These are phyloP conservation scores for Nepenthes alata DNA, from an alignment of 179 eudicot genomes.

Conservation along the genomic window DNA sequence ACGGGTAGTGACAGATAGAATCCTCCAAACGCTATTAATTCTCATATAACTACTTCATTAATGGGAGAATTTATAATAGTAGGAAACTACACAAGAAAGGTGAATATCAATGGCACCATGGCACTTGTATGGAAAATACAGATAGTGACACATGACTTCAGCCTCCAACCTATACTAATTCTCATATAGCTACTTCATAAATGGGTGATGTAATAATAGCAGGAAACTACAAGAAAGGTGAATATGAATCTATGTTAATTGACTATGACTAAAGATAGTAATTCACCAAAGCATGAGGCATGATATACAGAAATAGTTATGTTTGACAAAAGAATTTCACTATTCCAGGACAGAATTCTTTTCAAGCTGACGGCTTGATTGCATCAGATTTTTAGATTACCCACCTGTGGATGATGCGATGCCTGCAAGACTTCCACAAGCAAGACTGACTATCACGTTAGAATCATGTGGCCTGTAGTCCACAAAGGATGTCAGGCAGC, in stretches of 20 bases:
- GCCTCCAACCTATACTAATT: no score
- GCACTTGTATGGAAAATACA: no score
- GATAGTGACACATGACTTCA: no score
- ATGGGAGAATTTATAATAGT: not conserved
- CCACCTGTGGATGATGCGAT: slow-evolving; percentile 88
- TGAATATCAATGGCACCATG: not conserved
- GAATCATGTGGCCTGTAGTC: slow-evolving; percentile 71
- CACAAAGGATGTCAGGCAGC: slow-evolving; percentile 6
- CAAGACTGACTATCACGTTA: slow-evolving; percentile 66
- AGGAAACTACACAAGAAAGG: not conserved
- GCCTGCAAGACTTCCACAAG: slow-evolving; percentile 95
- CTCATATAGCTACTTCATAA: not conserved
- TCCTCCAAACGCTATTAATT: not conserved
- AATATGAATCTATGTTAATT: no score
- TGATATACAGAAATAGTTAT: not conserved
- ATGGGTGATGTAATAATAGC: not conserved
- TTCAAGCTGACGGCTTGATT: not conserved
- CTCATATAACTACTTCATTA: not conserved
- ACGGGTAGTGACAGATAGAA: no score
- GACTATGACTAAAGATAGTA: no score
- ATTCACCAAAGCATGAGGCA: not conserved
- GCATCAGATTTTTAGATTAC: slow-evolving; percentile 18
- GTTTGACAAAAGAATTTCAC: not conserved
- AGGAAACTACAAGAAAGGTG: no score
- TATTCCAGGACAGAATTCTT: not conserved